Percentiles rank a stretch among this genome's conserved stretches.
These are phyloP conservation scores for Penstemon barbatus DNA, from an alignment of 257 asterid species.

Conservation along the genomic window DNA sequence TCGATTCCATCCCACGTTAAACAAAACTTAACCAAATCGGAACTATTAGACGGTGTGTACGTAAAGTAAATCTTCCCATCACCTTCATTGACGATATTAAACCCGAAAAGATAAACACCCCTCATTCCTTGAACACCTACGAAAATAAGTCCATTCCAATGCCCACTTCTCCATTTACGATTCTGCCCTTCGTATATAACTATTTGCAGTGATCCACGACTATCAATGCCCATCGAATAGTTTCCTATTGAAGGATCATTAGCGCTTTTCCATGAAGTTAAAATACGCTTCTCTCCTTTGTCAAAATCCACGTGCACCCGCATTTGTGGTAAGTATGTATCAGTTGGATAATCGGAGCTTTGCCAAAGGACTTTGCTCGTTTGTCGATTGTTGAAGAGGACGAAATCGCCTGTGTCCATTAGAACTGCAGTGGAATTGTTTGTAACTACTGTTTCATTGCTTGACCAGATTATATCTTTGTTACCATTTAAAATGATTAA, in stretches of 20 bases:
- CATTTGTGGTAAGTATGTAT: conserved; percentile 68
- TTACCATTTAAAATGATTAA: conserved; percentile 41
- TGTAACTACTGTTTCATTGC: conserved; percentile 30
- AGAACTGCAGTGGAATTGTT: conserved; percentile 45
- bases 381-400: conserved; percentile 4
- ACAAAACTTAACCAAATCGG: conserved; percentile 41
- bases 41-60: conserved; percentile 34
- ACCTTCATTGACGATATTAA: conserved; percentile 34
- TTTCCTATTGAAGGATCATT: conserved; percentile 68
- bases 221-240: conserved; percentile 65
- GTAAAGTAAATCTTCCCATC: conserved; percentile 33
- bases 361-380: conserved; percentile 34
- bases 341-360: conserved; percentile 64
- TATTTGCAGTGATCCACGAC: conserved; percentile 69
- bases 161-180: conserved; percentile 80
- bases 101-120: conserved; percentile 44
- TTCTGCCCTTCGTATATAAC: conserved; percentile 66
- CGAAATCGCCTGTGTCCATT: conserved; percentile 50
- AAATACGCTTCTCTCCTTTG: conserved; percentile 37
- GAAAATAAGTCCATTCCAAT: conserved; percentile 54
- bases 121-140: conserved; percentile 48
- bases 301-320: conserved; percentile 28
- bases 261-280: conserved; percentile 58
- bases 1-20: conserved; percentile 50
- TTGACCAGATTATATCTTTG: conserved; percentile 43